Percentiles rank a stretch among this genome's conserved stretches.
Evolutionary conservation across 345 rosid genomes (phyloP).

Genomic region (Cardamine resedifolia): DNA sequence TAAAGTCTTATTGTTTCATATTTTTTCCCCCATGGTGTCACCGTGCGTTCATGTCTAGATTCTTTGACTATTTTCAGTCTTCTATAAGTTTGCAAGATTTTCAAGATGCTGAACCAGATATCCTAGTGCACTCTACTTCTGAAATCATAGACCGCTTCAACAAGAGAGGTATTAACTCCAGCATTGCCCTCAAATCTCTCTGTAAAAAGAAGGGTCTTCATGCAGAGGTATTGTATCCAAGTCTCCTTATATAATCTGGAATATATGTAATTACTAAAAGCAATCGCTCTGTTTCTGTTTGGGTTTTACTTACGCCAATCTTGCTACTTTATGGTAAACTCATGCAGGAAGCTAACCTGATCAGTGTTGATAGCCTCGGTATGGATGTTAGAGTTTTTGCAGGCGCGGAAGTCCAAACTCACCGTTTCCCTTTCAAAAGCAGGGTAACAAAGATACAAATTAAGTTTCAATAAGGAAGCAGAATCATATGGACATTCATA

Average conservation of each 20-base stretch:
- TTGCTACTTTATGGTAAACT: conserved; percentile 2
- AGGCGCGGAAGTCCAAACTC: conserved; percentile 75
- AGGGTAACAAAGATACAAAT: conserved; percentile 45
- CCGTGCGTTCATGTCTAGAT: conserved; percentile 29
- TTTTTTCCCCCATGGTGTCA: conserved; percentile 3
- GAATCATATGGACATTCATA: conserved; percentile 1
- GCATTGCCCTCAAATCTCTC: conserved; percentile 73
- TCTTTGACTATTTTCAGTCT: conserved; percentile 51
- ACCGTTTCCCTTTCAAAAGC: conserved; percentile 87
- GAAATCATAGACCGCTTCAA: conserved; percentile 68
- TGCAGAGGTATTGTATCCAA: conserved; percentile 56
- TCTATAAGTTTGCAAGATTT: conserved; percentile 67
- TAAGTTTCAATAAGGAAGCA: background rate
- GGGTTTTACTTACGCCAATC: background rate
- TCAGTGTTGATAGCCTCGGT: conserved; percentile 91
- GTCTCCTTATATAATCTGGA: background rate
- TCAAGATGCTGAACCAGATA: conserved; percentile 92
- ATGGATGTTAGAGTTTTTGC: conserved; percentile 76
- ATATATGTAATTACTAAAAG: background rate
- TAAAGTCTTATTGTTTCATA: background rate
- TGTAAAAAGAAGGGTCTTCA: conserved; percentile 89
- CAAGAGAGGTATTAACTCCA: conserved; percentile 57
- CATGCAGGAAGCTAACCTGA: conserved; percentile 64
- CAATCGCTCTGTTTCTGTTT: background rate
- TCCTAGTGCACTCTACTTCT: conserved; percentile 63